Conservation (phyloP, 225 moss, liverwort and hornwort species). For the Sphagnum tenellum region DNA sequence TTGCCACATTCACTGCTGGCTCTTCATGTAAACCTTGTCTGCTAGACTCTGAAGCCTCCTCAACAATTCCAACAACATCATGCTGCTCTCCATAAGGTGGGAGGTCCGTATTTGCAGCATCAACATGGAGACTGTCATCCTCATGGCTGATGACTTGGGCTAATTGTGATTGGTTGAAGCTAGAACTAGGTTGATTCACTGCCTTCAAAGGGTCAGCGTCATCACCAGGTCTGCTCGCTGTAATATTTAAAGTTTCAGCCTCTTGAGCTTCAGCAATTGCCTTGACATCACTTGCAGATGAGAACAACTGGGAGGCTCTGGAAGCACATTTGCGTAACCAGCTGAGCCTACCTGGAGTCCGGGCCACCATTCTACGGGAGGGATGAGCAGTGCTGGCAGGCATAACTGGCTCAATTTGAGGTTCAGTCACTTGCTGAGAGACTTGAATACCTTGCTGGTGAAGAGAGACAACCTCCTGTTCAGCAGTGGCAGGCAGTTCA, state of each 20-base stretch:
- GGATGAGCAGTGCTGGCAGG: conserved; percentile 29
- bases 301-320: conserved; percentile 28
- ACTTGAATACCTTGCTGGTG: conserved; percentile 20
- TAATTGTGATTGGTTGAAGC: conserved; percentile 81
- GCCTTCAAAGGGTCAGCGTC: conserved; percentile 13
- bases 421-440: conserved; percentile 5
- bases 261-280: neutral
- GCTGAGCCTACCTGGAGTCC: conserved; percentile 48
- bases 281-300: conserved; percentile 22
- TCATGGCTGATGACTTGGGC: conserved; percentile 52
- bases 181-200: conserved; percentile 39
- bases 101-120: conserved; percentile 34
- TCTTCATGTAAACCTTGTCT: conserved; percentile 11
- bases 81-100: conserved; percentile 12
- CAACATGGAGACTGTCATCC: conserved; percentile 28
- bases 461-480: conserved; percentile 72
- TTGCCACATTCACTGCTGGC: conserved; percentile 10
- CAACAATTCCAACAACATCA: conserved; percentile 15
- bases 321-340: conserved; percentile 48
- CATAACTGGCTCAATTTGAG: conserved; percentile 18
- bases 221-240: conserved; percentile 6
- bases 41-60: conserved; percentile 31
- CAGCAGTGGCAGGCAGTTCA: conserved; percentile 48
- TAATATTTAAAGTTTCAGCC: conserved; percentile 8
- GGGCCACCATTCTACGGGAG: conserved; percentile 41